phyloP scores from a whole-genome alignment of 331 rosid species.

The Prunus yedoensis region DNA sequence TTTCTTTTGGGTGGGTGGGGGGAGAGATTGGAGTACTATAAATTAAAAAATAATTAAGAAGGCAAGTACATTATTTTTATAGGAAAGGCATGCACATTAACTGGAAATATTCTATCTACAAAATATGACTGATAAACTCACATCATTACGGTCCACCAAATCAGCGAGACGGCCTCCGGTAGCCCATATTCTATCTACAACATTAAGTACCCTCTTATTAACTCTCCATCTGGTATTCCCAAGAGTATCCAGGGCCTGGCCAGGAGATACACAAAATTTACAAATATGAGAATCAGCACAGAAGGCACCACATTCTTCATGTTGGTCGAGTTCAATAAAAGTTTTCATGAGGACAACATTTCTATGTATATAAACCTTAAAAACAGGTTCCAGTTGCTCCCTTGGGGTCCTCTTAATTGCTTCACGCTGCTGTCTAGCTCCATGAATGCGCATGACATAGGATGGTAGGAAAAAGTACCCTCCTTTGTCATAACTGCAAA shows the following conservation, averaged over 20 bases:
- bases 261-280: slow-evolving; percentile 13
- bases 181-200: slow-evolving; percentile 89
- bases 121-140: slow-evolving; percentile 44
- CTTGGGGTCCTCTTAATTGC: slow-evolving; percentile 71
- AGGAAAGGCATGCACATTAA: background rate
- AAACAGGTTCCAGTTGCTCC: slow-evolving; percentile 72
- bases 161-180: slow-evolving; percentile 84
- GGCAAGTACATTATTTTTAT: too few species aligned
- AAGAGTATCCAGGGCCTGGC: slow-evolving; percentile 86
- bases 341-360: background rate
- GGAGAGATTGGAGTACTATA: too few species aligned
- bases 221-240: slow-evolving; percentile 87
- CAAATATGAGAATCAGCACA: background rate
- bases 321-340: slow-evolving; percentile 5
- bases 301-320: background rate
- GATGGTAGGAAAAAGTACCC: slow-evolving; percentile 89
- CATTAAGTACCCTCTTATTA: slow-evolving; percentile 68
- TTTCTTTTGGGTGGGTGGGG: background rate
- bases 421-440: slow-evolving; percentile 87
- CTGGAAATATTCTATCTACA: slow-evolving; percentile 2
- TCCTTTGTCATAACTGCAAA: slow-evolving; percentile 84
- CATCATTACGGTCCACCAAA: slow-evolving; percentile 87
- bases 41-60: too few species aligned
- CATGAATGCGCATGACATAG: slow-evolving; percentile 89
- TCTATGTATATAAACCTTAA: slow-evolving; percentile 61